phyloP scores from a whole-genome alignment of 2,329 filamentous ascomycete genomes.

The Rutstroemia sp. region DNA sequence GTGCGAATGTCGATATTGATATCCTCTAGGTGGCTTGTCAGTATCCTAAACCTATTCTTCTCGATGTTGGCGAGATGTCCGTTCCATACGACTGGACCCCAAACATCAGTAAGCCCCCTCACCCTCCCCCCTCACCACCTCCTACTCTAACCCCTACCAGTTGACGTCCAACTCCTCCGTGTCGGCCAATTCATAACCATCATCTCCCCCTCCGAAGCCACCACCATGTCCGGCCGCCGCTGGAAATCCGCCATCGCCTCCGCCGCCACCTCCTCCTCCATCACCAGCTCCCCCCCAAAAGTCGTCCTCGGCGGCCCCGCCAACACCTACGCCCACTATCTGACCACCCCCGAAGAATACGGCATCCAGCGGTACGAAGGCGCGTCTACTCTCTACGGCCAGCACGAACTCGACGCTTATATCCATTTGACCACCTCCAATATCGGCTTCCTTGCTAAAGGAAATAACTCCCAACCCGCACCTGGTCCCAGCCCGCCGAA shows the following conservation, averaged over 20 bases:
- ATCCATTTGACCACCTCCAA: slow-evolving; percentile 74
- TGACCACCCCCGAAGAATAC: slow-evolving; percentile 73
- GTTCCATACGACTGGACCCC: slow-evolving; percentile 81
- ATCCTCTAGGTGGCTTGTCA: slow-evolving; percentile 49
- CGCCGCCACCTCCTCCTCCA: slow-evolving; percentile 38
- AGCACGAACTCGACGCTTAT: slow-evolving; percentile 74
- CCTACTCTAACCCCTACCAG: slow-evolving; percentile 27
- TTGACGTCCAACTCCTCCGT: slow-evolving; percentile 79
- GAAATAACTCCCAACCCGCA: slow-evolving; percentile 37
- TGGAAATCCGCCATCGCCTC: slow-evolving; percentile 67
- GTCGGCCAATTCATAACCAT: slow-evolving; percentile 81
- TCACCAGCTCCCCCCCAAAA: slow-evolving; percentile 46
- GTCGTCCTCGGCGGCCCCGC: slow-evolving; percentile 83
- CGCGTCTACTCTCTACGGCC: slow-evolving; percentile 85
- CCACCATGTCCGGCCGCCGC: slow-evolving; percentile 83
- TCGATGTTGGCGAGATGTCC: slow-evolving; percentile 79
- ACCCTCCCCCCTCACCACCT: slow-evolving; percentile 60
- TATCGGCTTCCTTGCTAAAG: slow-evolving; percentile 56
- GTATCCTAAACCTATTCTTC: slow-evolving; percentile 71
- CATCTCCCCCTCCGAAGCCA: slow-evolving; percentile 79
- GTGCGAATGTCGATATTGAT: no score
- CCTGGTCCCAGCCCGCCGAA: slow-evolving; percentile 64
- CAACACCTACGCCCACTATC: slow-evolving; percentile 81
- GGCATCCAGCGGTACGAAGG: slow-evolving; percentile 85
- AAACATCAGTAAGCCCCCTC: slow-evolving; percentile 76